Percentiles rank a stretch among this genome's conserved stretches.
These are phyloP conservation scores for Paracamarosporium sp. DNA, from an alignment of 2,329 filamentous ascomycete species.

Conservation along the genomic window DNA sequence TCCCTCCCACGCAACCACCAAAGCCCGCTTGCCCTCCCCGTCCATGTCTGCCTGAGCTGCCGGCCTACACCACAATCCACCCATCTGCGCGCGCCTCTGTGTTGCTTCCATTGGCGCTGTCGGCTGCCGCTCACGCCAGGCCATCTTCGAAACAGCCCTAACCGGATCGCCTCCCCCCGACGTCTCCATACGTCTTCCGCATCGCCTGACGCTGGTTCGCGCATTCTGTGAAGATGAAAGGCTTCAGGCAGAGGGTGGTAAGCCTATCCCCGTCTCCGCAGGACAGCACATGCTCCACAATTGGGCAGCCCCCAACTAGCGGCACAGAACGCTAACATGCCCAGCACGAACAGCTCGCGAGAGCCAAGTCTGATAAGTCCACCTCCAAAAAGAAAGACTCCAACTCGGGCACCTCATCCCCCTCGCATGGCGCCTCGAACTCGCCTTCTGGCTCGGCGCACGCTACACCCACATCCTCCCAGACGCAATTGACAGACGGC, in stretches of 20 bases:
- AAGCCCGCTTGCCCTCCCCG: background rate
- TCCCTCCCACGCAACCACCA: background rate
- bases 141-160: slow-evolving; percentile 29
- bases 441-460: slow-evolving; percentile 68
- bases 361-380: slow-evolving; percentile 87
- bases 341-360: slow-evolving; percentile 83
- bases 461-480: slow-evolving; percentile 85
- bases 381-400: slow-evolving; percentile 69
- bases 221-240: slow-evolving; percentile 78
- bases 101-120: slow-evolving; percentile 35
- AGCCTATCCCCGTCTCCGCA: slow-evolving; percentile 52
- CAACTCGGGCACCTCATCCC: slow-evolving; percentile 76
- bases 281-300: slow-evolving; percentile 24
- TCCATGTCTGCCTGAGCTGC: slow-evolving; percentile 30
- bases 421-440: slow-evolving; percentile 66
- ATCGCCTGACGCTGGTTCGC: slow-evolving; percentile 37
- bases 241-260: slow-evolving; percentile 97
- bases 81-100: slow-evolving; percentile 26
- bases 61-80: slow-evolving; percentile 16
- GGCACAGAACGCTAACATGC: slow-evolving; percentile 55
- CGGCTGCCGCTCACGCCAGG: slow-evolving; percentile 29
- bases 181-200: slow-evolving; percentile 34
- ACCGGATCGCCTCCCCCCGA: slow-evolving; percentile 23
- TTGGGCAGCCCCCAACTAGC: slow-evolving; percentile 27
- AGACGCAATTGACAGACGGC: slow-evolving; percentile 82